Base-by-base conservation (phyloP, 2,329 filamentous ascomycete species). In the Calycina herbarum region DNA sequence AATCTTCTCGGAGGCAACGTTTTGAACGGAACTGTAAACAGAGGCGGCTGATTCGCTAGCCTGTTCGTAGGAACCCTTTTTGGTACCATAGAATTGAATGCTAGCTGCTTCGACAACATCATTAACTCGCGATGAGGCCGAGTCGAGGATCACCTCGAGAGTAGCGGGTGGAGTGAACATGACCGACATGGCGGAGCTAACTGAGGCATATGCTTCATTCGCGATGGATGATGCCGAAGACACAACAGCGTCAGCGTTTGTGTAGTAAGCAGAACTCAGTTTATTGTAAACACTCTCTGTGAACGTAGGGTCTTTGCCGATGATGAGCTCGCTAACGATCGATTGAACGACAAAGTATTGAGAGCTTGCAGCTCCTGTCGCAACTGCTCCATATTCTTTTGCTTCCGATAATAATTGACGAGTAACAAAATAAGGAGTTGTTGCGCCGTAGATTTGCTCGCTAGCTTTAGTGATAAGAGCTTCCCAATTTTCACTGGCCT, bases 251-350 rank as follows among this genome's bases (percentile, higher is more conserved):
- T 71, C 65, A 1, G 85, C 79, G 1, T 87, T 89, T 0, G 88
- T 91, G 29, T 87, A 86, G 73, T 94, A 95, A 0, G 87, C 90
- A 2, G 85, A 88, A 64, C 86, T 85, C 13, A 96, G 82, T 61
- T 90, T 86, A 62, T 82, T 86, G 78, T 93, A 87, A 2, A 94
- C 89, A 66, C 90, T 93, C 73, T 96, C 91, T 0, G 89, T 93
- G 73, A 93, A 96, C 15, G 88, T 87, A 0, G 91, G 89, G 75
- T 96, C 92, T 76, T 89, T 92, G 62, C 91, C 93, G 51, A 84
- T 79, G 15, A 96, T 82, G 1, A 96, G 81, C 76, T 96, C 92
- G 1, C 89, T 90, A 15, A 96, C 83, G 1, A 95, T 83, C 13
- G 85, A 86, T 74, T 89, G 87, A 5, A 96, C 84, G 31, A 86